Percentiles rank a stretch among this genome's conserved stretches.
Conservation (phyloP, 2,329 filamentous ascomycete genomes). For the Neopestalotiopsis clavispora region DNA sequence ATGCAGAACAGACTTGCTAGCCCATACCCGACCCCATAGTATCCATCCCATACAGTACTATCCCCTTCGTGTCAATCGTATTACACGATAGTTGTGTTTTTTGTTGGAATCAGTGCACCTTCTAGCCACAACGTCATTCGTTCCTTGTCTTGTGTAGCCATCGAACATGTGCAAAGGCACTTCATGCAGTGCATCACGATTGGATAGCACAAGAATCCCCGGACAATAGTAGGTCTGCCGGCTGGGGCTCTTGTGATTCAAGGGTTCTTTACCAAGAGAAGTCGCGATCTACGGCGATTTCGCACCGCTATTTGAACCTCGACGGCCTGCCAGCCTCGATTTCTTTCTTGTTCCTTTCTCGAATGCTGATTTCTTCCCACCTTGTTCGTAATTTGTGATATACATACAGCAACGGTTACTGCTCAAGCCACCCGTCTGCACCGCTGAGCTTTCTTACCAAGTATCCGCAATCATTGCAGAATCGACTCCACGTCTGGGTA, state of each 20-base stretch:
- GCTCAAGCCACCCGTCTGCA: not conserved
- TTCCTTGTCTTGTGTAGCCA: not conserved
- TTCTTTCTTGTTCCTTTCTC: not conserved
- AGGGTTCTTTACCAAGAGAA: not conserved
- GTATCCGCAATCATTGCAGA: not conserved
- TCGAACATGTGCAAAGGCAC: not conserved
- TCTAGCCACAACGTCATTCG: not conserved
- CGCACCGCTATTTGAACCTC: constrained; percentile 1
- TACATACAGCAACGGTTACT: not conserved
- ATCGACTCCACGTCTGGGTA: not conserved
- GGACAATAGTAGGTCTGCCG: not conserved
- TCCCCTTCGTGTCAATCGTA: not conserved
- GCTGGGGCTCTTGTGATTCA: not conserved
- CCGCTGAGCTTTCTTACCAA: not conserved
- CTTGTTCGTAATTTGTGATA: no score
- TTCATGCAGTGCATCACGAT: not conserved
- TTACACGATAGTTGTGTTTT: not conserved
- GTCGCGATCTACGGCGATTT: not conserved
- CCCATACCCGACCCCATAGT: no score
- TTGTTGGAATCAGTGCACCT: not conserved
- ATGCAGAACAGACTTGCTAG: no score
- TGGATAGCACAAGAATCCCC: not conserved
- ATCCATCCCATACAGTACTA: not conserved
- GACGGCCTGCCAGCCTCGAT: not conserved
- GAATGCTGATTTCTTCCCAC: no score